Percentiles rank a stretch among this genome's conserved stretches.
Evolutionary conservation across 768 basidiomycete species (phyloP).

Genomic region (Vishniacozyma victoriae): DNA sequence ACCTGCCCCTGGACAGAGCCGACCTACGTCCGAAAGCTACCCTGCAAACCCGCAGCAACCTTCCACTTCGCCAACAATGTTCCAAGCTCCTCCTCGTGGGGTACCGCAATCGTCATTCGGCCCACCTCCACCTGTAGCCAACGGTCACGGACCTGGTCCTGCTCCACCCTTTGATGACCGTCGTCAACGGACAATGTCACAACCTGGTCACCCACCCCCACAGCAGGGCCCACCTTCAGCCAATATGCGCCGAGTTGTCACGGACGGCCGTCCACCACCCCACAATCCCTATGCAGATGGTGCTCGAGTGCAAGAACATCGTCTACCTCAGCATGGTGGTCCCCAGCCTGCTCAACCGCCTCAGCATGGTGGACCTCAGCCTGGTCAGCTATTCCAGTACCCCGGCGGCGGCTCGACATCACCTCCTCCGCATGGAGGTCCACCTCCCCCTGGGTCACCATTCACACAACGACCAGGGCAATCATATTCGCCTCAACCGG

Average conservation of each 20-base stretch:
- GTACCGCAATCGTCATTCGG: slow-evolving; percentile 4
- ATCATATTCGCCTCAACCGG: slow-evolving; percentile 28
- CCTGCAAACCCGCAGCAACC: too few relatives aligned
- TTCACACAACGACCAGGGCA: slow-evolving; percentile 19
- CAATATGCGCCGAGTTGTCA: slow-evolving; percentile 30
- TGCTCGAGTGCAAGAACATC: slow-evolving; percentile 2
- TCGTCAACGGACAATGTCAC: slow-evolving; percentile 28
- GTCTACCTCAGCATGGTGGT: slow-evolving; percentile 7
- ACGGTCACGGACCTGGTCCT: background rate
- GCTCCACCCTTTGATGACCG: slow-evolving; percentile 11
- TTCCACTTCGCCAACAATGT: background rate
- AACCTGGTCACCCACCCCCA: slow-evolving; percentile 10
- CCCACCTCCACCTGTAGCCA: background rate
- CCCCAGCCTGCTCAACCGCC: slow-evolving; percentile 4
- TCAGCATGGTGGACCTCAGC: slow-evolving; percentile 37
- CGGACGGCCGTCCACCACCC: slow-evolving; percentile 24
- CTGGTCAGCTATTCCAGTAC: slow-evolving; percentile 44
- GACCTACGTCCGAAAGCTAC: background rate
- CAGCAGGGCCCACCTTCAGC: slow-evolving; percentile 1
- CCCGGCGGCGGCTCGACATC: slow-evolving; percentile 16
- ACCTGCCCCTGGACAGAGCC: slow-evolving; percentile 5
- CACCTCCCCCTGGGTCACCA: slow-evolving; percentile 9
- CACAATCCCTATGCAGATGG: too few relatives aligned
- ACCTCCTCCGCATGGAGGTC: background rate
- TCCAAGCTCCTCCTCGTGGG: slow-evolving; percentile 3